Evolutionary conservation across 2,329 filamentous ascomycete species (phyloP).

Genomic region (Alternaria sp.): DNA sequence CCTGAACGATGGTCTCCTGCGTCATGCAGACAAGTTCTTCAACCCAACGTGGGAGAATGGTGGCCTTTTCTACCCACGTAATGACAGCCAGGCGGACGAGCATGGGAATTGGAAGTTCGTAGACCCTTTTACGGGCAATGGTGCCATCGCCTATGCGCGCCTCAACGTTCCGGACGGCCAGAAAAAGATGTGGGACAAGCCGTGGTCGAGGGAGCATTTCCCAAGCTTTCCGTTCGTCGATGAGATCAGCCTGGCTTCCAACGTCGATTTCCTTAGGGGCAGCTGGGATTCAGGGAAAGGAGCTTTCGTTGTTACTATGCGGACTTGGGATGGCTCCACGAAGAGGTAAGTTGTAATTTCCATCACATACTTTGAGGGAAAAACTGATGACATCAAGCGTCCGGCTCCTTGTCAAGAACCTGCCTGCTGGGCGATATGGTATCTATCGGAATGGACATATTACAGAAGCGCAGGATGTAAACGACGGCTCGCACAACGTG

Average conservation of each 20-base stretch:
- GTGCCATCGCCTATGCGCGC: constrained; percentile 48
- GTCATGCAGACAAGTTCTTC: constrained; percentile 12
- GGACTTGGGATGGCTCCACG: constrained; percentile 23
- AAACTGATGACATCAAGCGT: neutral
- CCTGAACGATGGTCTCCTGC: neutral
- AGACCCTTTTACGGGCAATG: constrained; percentile 51
- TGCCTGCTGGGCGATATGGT: neutral
- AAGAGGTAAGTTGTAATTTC: neutral
- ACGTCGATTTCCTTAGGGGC: constrained; percentile 35
- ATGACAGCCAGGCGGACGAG: constrained; percentile 32
- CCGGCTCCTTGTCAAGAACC: neutral
- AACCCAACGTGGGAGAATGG: constrained; percentile 47
- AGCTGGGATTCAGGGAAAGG: constrained; percentile 23
- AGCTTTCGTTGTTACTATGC: constrained; percentile 24
- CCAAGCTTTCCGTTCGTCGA: constrained; percentile 43
- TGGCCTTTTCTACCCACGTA: constrained; percentile 48
- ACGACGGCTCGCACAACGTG: neutral
- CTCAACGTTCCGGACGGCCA: constrained; percentile 51
- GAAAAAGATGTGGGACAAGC: constrained; percentile 48
- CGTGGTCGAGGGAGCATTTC: constrained; percentile 39
- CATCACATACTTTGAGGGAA: neutral
- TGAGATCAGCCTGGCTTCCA: constrained; percentile 25
- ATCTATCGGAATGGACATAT: neutral
- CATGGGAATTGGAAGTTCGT: constrained; percentile 37
- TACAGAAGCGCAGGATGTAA: neutral